Conservation (phyloP, 1,284 basidiomycete genomes). For the Lentinus polychrous region DNA sequence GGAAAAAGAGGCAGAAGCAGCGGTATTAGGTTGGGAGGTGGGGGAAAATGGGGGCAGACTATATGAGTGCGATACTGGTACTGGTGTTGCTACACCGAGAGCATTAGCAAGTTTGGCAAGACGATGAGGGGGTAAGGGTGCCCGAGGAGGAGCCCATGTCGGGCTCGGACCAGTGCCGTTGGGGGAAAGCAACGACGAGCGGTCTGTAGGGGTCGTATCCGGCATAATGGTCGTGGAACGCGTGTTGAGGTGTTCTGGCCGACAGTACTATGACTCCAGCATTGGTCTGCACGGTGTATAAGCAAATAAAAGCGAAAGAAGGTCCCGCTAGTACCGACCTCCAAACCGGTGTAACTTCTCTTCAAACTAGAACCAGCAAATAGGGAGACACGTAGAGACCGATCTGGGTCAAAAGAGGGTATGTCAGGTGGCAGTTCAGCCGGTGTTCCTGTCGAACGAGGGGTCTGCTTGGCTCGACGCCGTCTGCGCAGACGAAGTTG, state of each 20-base stretch:
- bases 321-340: neutral
- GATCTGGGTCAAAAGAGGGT: neutral
- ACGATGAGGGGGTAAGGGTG: conserved; percentile 65
- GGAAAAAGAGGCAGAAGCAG: conserved; percentile 29
- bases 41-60: conserved; percentile 25
- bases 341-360: too few relatives aligned
- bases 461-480: neutral
- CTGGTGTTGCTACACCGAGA: conserved; percentile 66
- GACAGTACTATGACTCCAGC: conserved; percentile 8
- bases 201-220: conserved; percentile 14
- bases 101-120: conserved; percentile 79
- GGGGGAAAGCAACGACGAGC: conserved; percentile 18
- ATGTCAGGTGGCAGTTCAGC: neutral
- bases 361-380: neutral
- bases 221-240: conserved; percentile 23
- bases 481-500: neutral
- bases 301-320: too few relatives aligned
- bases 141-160: conserved; percentile 55
- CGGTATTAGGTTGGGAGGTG: conserved; percentile 20
- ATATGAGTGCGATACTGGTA: conserved; percentile 37
- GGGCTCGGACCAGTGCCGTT: conserved; percentile 18
- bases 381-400: conserved; percentile 7
- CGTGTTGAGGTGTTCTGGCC: conserved; percentile 6
- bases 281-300: conserved; percentile 1
- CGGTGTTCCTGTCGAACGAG: neutral